A percentile compares a stretch with the other conserved stretches of the same genome.
Conservation (phyloP, 371 early-diverging fungal species). For the Mucor racemosus region DNA sequence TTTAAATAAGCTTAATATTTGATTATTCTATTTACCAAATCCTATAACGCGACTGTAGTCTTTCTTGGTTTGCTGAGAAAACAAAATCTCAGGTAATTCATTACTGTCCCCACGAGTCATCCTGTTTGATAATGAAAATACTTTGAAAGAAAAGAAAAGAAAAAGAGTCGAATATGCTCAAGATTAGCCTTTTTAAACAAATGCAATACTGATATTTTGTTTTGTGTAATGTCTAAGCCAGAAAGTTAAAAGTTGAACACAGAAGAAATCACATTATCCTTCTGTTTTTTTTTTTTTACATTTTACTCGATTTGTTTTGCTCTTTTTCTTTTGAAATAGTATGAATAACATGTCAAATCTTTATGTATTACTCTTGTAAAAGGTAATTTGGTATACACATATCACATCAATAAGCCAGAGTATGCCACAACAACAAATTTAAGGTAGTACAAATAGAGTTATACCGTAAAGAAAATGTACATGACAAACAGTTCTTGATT, state of each 20-base stretch:
- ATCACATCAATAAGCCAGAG: no score
- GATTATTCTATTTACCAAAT: neutral
- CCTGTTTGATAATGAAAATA: neutral
- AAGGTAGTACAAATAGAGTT: neutral
- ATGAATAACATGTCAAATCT: no score
- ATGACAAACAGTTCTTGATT: neutral
- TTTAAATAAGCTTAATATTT: neutral
- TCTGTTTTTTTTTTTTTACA: no score
- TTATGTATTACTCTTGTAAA: no score
- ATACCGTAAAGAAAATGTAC: neutral
- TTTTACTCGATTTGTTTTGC: no score
- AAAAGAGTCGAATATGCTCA: neutral
- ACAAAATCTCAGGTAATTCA: neutral
- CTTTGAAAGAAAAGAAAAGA: neutral
- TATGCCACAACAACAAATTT: no score
- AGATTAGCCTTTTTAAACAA: neutral
- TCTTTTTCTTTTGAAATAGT: no score
- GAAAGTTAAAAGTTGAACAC: neutral
- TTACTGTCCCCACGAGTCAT: neutral
- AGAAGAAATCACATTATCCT: neutral
- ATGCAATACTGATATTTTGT: neutral
- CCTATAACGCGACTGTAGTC: neutral
- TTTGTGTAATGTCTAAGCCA: neutral
- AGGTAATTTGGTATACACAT: no score
- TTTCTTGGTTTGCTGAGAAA: slow-evolving; percentile 1